These are phyloP conservation scores for Saccharomyces hybrid DNA, from an alignment of 1,139 yeast genomes.

Conservation along the genomic window DNA sequence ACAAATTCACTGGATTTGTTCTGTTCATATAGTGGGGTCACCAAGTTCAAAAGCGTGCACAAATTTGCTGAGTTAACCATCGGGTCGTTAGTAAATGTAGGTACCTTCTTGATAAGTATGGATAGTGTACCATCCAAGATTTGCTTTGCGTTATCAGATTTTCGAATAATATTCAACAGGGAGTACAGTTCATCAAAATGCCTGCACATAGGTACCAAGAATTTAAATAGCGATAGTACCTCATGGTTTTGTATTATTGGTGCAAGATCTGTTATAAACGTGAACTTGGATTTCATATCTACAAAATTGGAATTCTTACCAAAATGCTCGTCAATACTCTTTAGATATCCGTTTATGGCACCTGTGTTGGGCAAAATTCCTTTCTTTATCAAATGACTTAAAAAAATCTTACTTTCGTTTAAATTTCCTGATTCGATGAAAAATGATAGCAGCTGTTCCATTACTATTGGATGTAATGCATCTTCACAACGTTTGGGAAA, in stretches of 20 bases:
- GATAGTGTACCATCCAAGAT: background rate
- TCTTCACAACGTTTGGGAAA: constrained; percentile 9
- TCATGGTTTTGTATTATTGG: constrained; percentile 13
- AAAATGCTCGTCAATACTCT: background rate
- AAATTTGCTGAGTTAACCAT: background rate
- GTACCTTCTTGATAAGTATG: background rate
- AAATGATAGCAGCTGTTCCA: constrained; percentile 10
- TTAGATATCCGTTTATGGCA: constrained; percentile 11
- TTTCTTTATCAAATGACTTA: constrained; percentile 10
- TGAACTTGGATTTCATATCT: constrained; percentile 9
- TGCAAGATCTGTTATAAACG: constrained; percentile 16
- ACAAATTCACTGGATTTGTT: background rate
- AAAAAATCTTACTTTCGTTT: constrained; percentile 11
- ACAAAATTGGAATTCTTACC: constrained; percentile 4
- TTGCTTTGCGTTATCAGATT: constrained; percentile 7
- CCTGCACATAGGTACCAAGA: constrained; percentile 18
- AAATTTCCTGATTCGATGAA: constrained; percentile 8
- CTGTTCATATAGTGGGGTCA: background rate
- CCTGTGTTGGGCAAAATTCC: constrained; percentile 10
- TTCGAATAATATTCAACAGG: constrained; percentile 11
- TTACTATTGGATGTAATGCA: constrained; percentile 11
- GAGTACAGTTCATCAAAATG: constrained; percentile 16
- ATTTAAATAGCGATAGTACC: constrained; percentile 10
- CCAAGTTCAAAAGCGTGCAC: background rate
- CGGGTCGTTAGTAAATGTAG: background rate